These are phyloP conservation scores for Vigna radiata DNA, from an alignment of 306 rosid species.

Conservation along the genomic window DNA sequence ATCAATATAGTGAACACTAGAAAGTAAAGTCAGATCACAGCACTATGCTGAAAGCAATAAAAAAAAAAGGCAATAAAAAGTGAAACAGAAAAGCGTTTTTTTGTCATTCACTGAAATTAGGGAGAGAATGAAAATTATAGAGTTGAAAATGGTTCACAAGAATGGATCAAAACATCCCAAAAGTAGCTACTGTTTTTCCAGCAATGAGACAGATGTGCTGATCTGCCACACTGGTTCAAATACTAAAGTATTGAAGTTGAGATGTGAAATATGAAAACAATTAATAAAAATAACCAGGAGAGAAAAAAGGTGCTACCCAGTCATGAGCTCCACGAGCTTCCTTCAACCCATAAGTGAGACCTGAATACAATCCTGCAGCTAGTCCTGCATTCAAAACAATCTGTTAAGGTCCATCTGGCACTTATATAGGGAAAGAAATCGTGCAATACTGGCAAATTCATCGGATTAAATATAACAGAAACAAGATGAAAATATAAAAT, in stretches of 20 bases:
- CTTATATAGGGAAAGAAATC: not conserved
- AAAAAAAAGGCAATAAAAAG: not conserved
- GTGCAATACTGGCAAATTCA: not conserved
- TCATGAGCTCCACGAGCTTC: slow-evolving; percentile 97
- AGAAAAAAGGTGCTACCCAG: slow-evolving; percentile 64
- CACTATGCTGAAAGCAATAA: not conserved
- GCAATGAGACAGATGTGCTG: not conserved
- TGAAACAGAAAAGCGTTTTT: not conserved
- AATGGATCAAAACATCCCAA: slow-evolving; percentile 19
- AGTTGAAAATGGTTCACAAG: not conserved
- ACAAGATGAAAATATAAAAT: not conserved
- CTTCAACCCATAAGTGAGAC: slow-evolving; percentile 86
- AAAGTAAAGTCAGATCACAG: not conserved
- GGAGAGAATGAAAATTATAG: not conserved
- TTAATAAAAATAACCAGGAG: not conserved
- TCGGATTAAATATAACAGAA: slow-evolving; percentile 24
- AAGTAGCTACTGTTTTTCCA: not conserved
- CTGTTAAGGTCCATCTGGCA: not conserved
- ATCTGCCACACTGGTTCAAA: not conserved
- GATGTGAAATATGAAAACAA: not conserved
- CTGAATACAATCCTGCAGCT: slow-evolving; percentile 94
- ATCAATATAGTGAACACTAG: not conserved
- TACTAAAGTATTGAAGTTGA: not conserved
- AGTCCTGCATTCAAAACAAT: slow-evolving; percentile 61
- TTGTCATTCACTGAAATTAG: not conserved